phyloP scores from a whole-genome alignment of 768 basidiomycete genomes.

The Amylocystis lapponica region DNA sequence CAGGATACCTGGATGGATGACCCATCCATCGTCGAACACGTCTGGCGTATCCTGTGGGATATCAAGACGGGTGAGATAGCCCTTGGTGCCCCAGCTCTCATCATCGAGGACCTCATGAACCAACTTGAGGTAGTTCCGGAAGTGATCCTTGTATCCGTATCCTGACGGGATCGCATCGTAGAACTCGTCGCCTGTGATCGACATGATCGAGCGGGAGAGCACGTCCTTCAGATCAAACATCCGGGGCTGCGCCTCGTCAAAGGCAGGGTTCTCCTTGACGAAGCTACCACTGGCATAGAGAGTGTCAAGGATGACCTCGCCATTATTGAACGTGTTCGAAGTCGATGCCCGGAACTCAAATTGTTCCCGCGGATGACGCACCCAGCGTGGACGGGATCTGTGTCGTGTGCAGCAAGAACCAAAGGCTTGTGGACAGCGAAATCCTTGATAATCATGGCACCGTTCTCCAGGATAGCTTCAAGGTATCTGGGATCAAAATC shows the following conservation, averaged over 20 bases:
- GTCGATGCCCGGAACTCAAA: conserved; percentile 27
- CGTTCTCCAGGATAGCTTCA: conserved; percentile 28
- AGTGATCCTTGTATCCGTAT: conserved; percentile 17
- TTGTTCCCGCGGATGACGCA: conserved; percentile 23
- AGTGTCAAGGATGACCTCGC: conserved; percentile 23
- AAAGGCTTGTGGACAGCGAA: conserved; percentile 26
- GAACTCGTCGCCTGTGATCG: conserved; percentile 13
- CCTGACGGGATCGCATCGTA: conserved; percentile 11
- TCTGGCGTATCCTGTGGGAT: conserved; percentile 19
- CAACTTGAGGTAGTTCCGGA: conserved; percentile 23
- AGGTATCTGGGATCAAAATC: conserved; percentile 12
- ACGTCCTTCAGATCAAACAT: conserved; percentile 19
- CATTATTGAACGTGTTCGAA: conserved; percentile 2
- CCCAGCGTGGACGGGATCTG: conserved; percentile 9
- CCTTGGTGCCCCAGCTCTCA: conserved; percentile 21
- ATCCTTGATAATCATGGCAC: conserved; percentile 25
- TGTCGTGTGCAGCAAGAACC: conserved; percentile 17
- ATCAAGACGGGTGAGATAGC: conserved; percentile 20
- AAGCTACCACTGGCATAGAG: conserved; percentile 25
- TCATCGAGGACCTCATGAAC: conserved; percentile 25
- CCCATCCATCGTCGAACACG: conserved; percentile 25
- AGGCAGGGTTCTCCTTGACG: conserved; percentile 22
- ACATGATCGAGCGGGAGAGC: conserved; percentile 12
- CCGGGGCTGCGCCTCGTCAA: conserved; percentile 17
- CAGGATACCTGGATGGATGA: conserved; percentile 28